Evolutionary conservation across 2,329 filamentous ascomycete genomes (phyloP), one percentile per base, ranked within the genome.

Genomic region (Xylaria sp.): DNA sequence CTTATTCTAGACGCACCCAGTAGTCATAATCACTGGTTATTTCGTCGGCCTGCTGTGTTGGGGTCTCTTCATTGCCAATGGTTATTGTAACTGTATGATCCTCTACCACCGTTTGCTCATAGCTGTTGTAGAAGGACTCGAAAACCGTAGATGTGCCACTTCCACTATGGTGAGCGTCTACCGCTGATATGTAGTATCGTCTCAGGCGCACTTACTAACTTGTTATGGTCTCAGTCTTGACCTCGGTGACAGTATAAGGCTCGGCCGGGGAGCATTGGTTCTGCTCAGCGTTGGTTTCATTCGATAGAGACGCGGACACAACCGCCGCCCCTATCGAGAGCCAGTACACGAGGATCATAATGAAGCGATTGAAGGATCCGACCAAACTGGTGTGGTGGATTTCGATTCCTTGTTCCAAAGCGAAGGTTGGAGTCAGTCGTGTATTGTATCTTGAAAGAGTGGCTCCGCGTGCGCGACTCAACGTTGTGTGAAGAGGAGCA

Each of bases 311-410:
- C 56, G 72, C 72, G 18, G 76, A 48, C 31, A 70, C 72, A 37
- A 76, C 54, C 65, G 70, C 73, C 63, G 69, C 70, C 51, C 76
- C 67, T 61, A 68, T 73, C 65, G 69, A 73, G 13, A 78, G 52
- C 34, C 63, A 67, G 34, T 58, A 69, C 52, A 62, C 44, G 37
- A 65, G 64, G 57, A 77, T 72, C 77, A 79, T 79, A 54, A 50
- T 69, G 69, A 69, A 63, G 48, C 48, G 67, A 61, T 28, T 62
- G 48, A 23, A 52, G 25, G n/a, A 51, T 37, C 59, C 31, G 13
- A n/a, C 28, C 18, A 20, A 62, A 57, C 12, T 44, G 46, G 34
- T 34, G 44, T 62, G 46, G 34, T 51, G 25, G 15, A 46, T 41
- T 28, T 34, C 7, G 28, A 37, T 41, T 52, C 13, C 20, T 20